A percentile compares a stretch with the other conserved stretches of the same genome.
Evolutionary conservation across 805 yeast genomes (phyloP).

Genomic region (Lachancea nothofagi): DNA sequence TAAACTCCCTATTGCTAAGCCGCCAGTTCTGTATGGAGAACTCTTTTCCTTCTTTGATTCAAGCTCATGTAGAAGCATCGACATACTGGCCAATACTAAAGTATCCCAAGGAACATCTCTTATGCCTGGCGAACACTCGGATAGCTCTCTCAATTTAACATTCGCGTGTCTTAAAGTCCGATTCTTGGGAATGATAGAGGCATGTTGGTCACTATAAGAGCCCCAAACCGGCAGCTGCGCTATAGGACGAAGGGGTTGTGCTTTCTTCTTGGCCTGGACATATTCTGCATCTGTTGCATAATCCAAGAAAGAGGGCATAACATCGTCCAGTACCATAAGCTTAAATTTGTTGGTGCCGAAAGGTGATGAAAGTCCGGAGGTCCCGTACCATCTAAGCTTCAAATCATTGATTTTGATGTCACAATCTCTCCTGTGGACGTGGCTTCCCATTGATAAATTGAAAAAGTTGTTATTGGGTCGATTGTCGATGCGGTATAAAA

Average conservation of each 20-base stretch:
- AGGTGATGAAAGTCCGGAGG: slow-evolving; percentile 33
- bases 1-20: too few species aligned
- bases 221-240: slow-evolving; percentile 30
- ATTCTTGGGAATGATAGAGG: slow-evolving; percentile 24
- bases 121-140: slow-evolving; percentile 3
- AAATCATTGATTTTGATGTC: slow-evolving; percentile 31
- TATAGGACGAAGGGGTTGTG: slow-evolving; percentile 16
- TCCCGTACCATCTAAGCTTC: slow-evolving; percentile 39
- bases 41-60: slow-evolving; percentile 31
- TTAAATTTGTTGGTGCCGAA: slow-evolving; percentile 35
- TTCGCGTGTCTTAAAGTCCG: slow-evolving; percentile 25
- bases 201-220: slow-evolving; percentile 24
- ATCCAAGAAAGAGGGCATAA: slow-evolving; percentile 31
- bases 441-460: slow-evolving; percentile 29
- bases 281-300: slow-evolving; percentile 15
- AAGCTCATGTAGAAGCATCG: slow-evolving; percentile 29
- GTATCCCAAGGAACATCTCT: slow-evolving; percentile 26
- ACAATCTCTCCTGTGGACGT: slow-evolving; percentile 29
- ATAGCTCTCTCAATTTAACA: slow-evolving; percentile 21
- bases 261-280: slow-evolving; percentile 10
- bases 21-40: background rate
- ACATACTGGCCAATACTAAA: slow-evolving; percentile 30
- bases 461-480: slow-evolving; percentile 17
- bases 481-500: slow-evolving; percentile 28
- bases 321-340: slow-evolving; percentile 32